These are phyloP conservation scores for Coprinopsis cinerea DNA, from an alignment of 768 basidiomycete species.

Conservation along the genomic window DNA sequence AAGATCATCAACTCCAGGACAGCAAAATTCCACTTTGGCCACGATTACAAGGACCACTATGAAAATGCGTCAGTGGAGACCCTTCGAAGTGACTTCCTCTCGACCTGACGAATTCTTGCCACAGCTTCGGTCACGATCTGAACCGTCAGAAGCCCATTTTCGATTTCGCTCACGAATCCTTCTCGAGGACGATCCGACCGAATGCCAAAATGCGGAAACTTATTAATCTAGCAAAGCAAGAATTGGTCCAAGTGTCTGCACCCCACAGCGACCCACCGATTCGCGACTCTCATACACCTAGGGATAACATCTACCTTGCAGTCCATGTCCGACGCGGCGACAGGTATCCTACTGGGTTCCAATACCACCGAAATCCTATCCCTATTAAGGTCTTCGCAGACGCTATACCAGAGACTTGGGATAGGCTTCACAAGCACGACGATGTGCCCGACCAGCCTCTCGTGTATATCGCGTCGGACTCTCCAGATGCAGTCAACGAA, in stretches of 20 bases:
- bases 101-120: conserved; percentile 2
- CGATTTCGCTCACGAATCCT: conserved; percentile 38
- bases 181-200: conserved; percentile 48
- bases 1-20: conserved; percentile 62
- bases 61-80: conserved; percentile 62
- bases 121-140: conserved; percentile 47
- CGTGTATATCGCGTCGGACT: conserved; percentile 61
- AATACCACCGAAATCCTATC: conserved; percentile 38
- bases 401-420: conserved; percentile 38
- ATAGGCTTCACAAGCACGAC: conserved; percentile 22
- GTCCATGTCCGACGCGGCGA: conserved; percentile 65
- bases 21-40: conserved; percentile 58
- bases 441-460: conserved; percentile 23
- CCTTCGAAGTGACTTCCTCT: neutral
- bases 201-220: conserved; percentile 38
- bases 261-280: conserved; percentile 5
- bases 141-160: conserved; percentile 55
- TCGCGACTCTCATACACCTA: conserved; percentile 7
- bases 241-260: conserved; percentile 27
- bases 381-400: conserved; percentile 44
- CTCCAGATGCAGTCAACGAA: conserved; percentile 36
- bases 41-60: conserved; percentile 49
- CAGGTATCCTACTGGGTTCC: conserved; percentile 38
- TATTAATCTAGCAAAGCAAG: conserved; percentile 44
- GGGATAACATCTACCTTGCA: conserved; percentile 35